Percentiles rank a stretch among this genome's conserved stretches.
phyloP scores from a whole-genome alignment of 495 filamentous ascomycete genomes.

The Penicillium samsonianum region DNA sequence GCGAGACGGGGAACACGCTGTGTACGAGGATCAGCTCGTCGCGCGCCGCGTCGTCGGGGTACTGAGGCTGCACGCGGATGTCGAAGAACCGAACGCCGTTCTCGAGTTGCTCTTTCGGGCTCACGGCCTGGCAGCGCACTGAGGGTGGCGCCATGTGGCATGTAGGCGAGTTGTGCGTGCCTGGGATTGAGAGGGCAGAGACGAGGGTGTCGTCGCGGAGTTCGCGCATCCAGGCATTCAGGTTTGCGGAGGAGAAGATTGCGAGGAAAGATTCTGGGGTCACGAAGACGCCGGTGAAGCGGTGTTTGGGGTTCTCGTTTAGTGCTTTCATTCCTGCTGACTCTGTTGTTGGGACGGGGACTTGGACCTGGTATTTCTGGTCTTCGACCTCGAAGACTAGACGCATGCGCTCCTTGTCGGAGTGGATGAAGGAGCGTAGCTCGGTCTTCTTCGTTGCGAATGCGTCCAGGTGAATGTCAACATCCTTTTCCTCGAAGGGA shows the following conservation, averaged over 20 bases:
- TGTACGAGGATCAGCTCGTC: constrained; percentile 70
- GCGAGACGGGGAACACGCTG: constrained; percentile 73
- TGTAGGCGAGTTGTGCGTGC: constrained; percentile 93
- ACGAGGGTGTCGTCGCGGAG: constrained; percentile 68
- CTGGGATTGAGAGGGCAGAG: constrained; percentile 84
- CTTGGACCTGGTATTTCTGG: constrained; percentile 62
- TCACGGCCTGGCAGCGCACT: constrained; percentile 88
- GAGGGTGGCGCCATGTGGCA: constrained; percentile 81
- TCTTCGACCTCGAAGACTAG: constrained; percentile 63
- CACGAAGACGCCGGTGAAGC: constrained; percentile 75
- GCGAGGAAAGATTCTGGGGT: constrained; percentile 64
- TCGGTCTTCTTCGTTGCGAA: constrained; percentile 60
- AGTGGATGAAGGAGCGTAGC: constrained; percentile 45
- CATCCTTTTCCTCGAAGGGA: constrained; percentile 56
- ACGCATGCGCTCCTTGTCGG: constrained; percentile 57
- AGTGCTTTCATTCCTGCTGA: constrained; percentile 58
- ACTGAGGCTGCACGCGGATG: constrained; percentile 71
- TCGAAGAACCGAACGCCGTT: constrained; percentile 96
- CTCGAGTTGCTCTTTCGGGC: constrained; percentile 71
- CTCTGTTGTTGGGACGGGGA: constrained; percentile 54
- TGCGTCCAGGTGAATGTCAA: constrained; percentile 57
- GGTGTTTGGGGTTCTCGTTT: constrained; percentile 54
- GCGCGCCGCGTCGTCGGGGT: constrained; percentile 53
- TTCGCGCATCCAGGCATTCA: constrained; percentile 78
- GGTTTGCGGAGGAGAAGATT: constrained; percentile 70